These are phyloP conservation scores for Fusarium sp. DNA, from an alignment of 2,329 filamentous ascomycete genomes.

Conservation along the genomic window DNA sequence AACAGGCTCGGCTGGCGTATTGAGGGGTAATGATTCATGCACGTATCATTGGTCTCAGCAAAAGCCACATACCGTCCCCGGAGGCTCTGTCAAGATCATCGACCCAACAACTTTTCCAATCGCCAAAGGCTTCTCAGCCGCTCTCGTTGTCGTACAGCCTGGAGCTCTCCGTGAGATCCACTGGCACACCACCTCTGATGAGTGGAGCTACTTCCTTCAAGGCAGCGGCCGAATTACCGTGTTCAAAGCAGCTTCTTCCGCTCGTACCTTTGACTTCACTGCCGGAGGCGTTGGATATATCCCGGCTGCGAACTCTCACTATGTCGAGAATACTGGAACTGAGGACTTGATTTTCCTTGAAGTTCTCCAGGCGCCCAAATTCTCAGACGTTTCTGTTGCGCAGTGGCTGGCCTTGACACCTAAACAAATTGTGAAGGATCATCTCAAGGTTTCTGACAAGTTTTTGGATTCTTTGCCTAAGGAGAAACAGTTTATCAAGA, in stretches of 20 bases:
- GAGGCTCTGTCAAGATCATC: conserved; percentile 15
- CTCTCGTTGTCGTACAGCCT: conserved; percentile 8
- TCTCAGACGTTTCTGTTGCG: conserved; percentile 14
- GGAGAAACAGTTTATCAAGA: conserved; percentile 19
- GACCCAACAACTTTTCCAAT: conserved; percentile 17
- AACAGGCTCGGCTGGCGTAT: background rate
- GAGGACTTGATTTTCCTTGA: conserved; percentile 21
- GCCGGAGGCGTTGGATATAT: conserved; percentile 16
- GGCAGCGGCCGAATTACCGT: conserved; percentile 13
- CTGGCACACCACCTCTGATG: conserved; percentile 21
- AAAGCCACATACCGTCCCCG: conserved; percentile 15
- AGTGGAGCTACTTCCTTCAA: conserved; percentile 24
- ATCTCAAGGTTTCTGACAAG: conserved; percentile 15
- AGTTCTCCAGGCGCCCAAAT: conserved; percentile 17
- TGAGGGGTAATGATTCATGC: conserved; percentile 11
- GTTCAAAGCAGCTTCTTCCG: conserved; percentile 7
- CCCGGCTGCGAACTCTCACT: conserved; percentile 17
- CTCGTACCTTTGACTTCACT: conserved; percentile 16
- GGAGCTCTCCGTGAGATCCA: conserved; percentile 18
- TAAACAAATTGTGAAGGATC: conserved; percentile 16
- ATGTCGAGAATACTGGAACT: conserved; percentile 17
- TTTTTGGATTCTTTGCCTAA: conserved; percentile 19
- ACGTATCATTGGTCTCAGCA: conserved; percentile 27
- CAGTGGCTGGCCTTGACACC: conserved; percentile 25
- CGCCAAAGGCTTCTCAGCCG: conserved; percentile 9